Conservation (phyloP, 129 eudicot species). For the Tagetes erecta region DNA sequence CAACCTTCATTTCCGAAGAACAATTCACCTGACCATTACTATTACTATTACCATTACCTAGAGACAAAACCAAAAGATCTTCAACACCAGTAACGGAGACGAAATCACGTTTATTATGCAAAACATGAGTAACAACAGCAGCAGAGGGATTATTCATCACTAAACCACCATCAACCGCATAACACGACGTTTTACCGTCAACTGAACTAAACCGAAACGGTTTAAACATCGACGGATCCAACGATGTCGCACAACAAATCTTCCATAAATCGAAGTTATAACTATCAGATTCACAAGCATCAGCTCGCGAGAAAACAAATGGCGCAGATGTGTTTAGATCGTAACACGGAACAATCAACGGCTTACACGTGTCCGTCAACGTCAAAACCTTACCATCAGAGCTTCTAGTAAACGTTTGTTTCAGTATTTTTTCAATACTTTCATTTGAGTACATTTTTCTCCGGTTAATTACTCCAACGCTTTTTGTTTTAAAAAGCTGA, state of each 20-base stretch:
- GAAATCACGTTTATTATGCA: slow-evolving; percentile 85
- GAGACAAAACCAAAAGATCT: slow-evolving; percentile 65
- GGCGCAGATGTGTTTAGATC: slow-evolving; percentile 85
- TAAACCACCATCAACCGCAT: slow-evolving; percentile 83
- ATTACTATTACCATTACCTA: slow-evolving; percentile 56
- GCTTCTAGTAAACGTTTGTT: slow-evolving; percentile 47
- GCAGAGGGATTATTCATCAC: slow-evolving; percentile 96
- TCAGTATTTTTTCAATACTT: slow-evolving; percentile 63
- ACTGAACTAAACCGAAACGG: slow-evolving; percentile 61
- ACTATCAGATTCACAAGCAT: slow-evolving; percentile 67
- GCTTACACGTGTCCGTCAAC: slow-evolving; percentile 89
- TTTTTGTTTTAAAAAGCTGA: slow-evolving; percentile 44
- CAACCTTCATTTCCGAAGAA: slow-evolving; percentile 31
- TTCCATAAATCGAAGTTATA: slow-evolving; percentile 86
- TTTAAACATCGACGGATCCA: slow-evolving; percentile 74
- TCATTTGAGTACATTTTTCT: slow-evolving; percentile 46
- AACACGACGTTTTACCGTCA: slow-evolving; percentile 65
- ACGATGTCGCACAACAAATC: slow-evolving; percentile 79
- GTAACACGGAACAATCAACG: slow-evolving; percentile 82
- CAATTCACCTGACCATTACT: slow-evolving; percentile 36
- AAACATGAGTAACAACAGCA: slow-evolving; percentile 82
- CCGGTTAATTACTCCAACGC: slow-evolving; percentile 45
- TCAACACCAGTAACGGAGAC: slow-evolving; percentile 78
- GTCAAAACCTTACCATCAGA: slow-evolving; percentile 60
- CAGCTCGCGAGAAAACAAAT: slow-evolving; percentile 93